Percentiles rank a stretch among this genome's conserved stretches.
Evolutionary conservation across 371 early-diverging fungal species (phyloP).

Genomic region (Mortierella sp.): DNA sequence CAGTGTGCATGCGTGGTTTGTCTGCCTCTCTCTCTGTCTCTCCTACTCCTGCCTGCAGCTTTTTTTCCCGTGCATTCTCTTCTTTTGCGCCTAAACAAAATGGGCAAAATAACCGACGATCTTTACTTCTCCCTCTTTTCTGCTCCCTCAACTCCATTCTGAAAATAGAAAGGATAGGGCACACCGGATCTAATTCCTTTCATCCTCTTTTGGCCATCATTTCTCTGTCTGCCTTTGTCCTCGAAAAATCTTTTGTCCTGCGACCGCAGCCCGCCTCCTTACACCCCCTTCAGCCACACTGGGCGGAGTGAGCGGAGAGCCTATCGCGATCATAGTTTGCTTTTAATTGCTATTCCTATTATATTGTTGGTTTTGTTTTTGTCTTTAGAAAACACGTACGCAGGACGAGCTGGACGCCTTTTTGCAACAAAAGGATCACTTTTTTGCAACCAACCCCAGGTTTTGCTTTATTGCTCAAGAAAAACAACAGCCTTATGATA

Average conservation of each 20-base stretch:
- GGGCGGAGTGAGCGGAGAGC: neutral
- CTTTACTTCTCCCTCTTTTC: neutral
- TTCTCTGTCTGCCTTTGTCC: neutral
- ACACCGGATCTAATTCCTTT: neutral
- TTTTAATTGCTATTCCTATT: neutral
- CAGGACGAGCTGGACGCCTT: no score
- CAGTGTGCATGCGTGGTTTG: neutral
- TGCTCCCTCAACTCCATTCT: neutral
- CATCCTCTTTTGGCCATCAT: neutral
- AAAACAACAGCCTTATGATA: no score
- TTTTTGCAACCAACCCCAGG: neutral
- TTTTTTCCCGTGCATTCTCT: neutral
- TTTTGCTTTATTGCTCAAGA: no score
- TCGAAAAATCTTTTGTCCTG: neutral
- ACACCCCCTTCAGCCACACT: conserved; percentile 8
- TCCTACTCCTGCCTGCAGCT: neutral
- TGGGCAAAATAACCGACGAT: neutral
- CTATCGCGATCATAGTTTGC: neutral
- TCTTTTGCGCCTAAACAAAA: neutral
- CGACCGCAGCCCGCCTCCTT: neutral
- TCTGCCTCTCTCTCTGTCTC: neutral
- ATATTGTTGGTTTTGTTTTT: neutral
- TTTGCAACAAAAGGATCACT: neutral
- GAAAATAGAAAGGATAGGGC: neutral
- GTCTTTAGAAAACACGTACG: neutral